Percentiles rank a stretch among this genome's conserved stretches.
phyloP scores from a whole-genome alignment of 2,329 filamentous ascomycete species.

The Dactylonectria macrodidyma region DNA sequence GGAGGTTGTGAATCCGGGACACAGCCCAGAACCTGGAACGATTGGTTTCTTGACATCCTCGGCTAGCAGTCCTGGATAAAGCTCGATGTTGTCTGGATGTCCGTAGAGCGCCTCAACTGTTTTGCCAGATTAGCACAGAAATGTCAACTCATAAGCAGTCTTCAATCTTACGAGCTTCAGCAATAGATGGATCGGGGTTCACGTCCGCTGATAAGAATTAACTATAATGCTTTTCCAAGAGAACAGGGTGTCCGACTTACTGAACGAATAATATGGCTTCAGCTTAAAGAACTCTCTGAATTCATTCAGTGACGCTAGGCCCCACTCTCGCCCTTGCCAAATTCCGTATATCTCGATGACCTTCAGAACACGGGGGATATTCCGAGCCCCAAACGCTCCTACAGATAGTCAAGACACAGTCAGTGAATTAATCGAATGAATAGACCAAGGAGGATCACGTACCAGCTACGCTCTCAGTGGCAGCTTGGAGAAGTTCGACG shows the following conservation, averaged over 20 bases:
- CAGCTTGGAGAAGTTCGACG: conserved; percentile 66
- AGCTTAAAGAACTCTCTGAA: conserved; percentile 47
- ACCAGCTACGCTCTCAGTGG: conserved; percentile 74
- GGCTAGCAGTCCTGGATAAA: conserved; percentile 78
- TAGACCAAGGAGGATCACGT: too few relatives aligned
- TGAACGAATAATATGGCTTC: conserved; percentile 69
- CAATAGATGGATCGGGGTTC: too few relatives aligned
- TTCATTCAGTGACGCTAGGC: conserved; percentile 74
- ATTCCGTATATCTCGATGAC: conserved; percentile 76
- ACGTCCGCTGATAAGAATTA: too few relatives aligned
- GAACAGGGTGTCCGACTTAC: too few relatives aligned
- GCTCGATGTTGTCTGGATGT: conserved; percentile 76
- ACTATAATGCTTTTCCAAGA: too few relatives aligned
- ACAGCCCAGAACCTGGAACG: conserved; percentile 59
- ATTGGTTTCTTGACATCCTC: conserved; percentile 69
- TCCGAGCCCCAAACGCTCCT: conserved; percentile 67
- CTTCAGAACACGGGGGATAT: conserved; percentile 71
- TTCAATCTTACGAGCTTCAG: conserved; percentile 14
- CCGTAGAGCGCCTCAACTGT: conserved; percentile 68
- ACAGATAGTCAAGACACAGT: too few relatives aligned
- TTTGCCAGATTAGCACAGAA: too few relatives aligned
- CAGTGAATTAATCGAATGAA: too few relatives aligned
- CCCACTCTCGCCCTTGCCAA: conserved; percentile 73
- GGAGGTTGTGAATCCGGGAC: conserved; percentile 65
- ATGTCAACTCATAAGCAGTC: too few relatives aligned